Base-by-base conservation (phyloP, 208 protist genomes). In the Blechomonas ayalai region DNA sequence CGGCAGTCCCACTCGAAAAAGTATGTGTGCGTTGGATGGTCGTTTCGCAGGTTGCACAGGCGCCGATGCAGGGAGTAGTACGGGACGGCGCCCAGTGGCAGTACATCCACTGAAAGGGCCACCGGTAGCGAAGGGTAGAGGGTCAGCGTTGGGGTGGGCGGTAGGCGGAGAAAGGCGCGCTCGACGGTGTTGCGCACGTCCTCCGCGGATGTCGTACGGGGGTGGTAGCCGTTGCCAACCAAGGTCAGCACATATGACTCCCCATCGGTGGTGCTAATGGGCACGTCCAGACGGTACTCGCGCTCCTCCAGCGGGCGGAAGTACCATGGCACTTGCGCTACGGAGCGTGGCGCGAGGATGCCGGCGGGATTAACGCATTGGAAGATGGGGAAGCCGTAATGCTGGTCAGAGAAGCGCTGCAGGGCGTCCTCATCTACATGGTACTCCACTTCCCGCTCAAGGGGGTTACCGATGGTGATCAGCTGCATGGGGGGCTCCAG, bases 291-390 rank as follows among this genome's bases (percentile, higher is more conserved):
- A 9, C 49, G 42, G 72, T 95, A 92, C 43, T 54, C 54, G 37
- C 63, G 66, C 24, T 69, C 85, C 51, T 96, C 84, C 10, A 96
- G 67, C 9, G 90, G 90, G 15, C 85, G 64, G 53, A 96, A 96
- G 67, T 85, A 92, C 64, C 81, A 93, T 22, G 63, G 42, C n/a
- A 96, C 55, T 27, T 66, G 54, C 16, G 64, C 67, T 0, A 59
- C 56, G 26, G 42, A 51, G 42, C 53, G 66, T n/a, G 81, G 67
- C 23, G 66, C 36, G 34, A 96, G 66, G 18, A 52, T 32, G 28
- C 91, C 91, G 3, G 43, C 29, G n/a, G 87, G 84, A 64, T 90
- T 87, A 12, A 82, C 54, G 62, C 87, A 95, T 60, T 88, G 73
- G 35, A 96, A 69, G 6, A 96, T 62, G 13, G 84, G 82, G 49